Base-by-base conservation (phyloP, 1,284 basidiomycete species). In the Volvariella volvacea region DNA sequence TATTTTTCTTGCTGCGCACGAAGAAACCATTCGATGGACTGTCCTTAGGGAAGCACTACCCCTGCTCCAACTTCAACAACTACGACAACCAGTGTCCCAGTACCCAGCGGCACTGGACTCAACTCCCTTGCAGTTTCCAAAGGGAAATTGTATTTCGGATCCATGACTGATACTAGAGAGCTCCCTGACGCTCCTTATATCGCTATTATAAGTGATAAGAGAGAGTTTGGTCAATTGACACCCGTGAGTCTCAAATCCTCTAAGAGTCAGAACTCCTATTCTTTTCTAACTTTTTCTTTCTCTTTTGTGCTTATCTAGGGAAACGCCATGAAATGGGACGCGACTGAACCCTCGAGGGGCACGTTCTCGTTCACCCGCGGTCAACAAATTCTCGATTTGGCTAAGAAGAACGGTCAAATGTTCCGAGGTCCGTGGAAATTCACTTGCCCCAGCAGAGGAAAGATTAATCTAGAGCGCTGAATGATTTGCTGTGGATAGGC, bases 121-220 rank as follows among this genome's bases (percentile, higher is more conserved):
- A 55, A 70, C 51, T 49, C 45, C 2, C 56, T 63, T 10, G 68
- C 70, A 6, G 60, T 56, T 49, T 53, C 62, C 21, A 59, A 64
- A 10, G 67, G 68, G 20, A 73, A 73, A 56, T 49, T 63, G 20
- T 74, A 74, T 58, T 68, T 76, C 41, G 73, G 73, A 15, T 62
- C 67, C 8, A 71, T 71, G 33, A 74, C 71, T 4, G 70, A 73
- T 58, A 74, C 72, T 52, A 54, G 59, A 3, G 69, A 73, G 55
- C 56, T 73, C 15, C 61, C 52, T 2, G 62, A 73, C 44, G 42
- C 52, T 0, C 47, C 66, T 19, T 74, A 71, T 47, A 52, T 59
- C 10, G 45, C 51, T 2, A 48, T 55, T 14, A 54, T 71, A 15
- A 54, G 58, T 41, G 55, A 64, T 44, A 60, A 53, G 16, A 48